phyloP scores from a whole-genome alignment of 768 basidiomycete species.

The Botryobasidium botryosum region DNA sequence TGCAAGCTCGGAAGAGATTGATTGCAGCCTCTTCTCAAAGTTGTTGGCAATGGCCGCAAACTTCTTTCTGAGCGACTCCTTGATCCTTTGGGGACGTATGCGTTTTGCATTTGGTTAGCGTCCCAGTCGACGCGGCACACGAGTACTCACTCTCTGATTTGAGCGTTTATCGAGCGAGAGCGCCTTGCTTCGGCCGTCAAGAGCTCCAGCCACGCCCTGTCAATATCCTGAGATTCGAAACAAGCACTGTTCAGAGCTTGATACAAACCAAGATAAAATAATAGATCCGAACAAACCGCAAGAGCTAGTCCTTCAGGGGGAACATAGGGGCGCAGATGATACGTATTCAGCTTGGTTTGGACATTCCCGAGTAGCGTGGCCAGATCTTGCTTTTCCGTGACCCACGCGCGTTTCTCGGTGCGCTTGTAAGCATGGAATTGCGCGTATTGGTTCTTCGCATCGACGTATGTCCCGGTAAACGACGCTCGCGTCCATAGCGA shows the following conservation, averaged over 20 bases:
- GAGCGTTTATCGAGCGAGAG: constrained; percentile 71
- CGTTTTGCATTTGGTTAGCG: too few relatives aligned
- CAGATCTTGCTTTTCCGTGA: constrained; percentile 76
- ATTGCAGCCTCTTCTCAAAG: constrained; percentile 50
- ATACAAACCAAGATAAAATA: neutral
- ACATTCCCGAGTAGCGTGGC: constrained; percentile 81
- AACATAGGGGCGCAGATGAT: constrained; percentile 68
- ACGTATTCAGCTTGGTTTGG: constrained; percentile 85
- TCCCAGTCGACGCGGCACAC: too few relatives aligned
- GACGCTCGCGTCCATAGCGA: constrained; percentile 46
- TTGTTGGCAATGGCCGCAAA: constrained; percentile 66
- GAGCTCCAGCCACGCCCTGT: constrained; percentile 56
- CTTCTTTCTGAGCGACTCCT: constrained; percentile 56
- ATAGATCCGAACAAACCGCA: constrained; percentile 24
- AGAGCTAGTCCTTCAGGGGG: constrained; percentile 56
- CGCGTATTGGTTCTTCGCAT: constrained; percentile 60
- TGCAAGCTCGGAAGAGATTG: constrained; percentile 54
- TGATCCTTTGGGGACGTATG: constrained; percentile 45
- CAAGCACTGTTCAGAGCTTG: too few relatives aligned
- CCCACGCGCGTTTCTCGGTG: constrained; percentile 73
- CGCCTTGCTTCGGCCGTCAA: constrained; percentile 57
- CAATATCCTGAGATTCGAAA: constrained; percentile 38
- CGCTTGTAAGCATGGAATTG: constrained; percentile 69
- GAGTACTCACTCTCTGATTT: constrained; percentile 64
- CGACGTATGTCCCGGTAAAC: constrained; percentile 60